A percentile compares a stretch with the other conserved stretches of the same genome.
Evolutionary conservation across 768 basidiomycete species (phyloP).

Genomic region (Amanita rubescens): DNA sequence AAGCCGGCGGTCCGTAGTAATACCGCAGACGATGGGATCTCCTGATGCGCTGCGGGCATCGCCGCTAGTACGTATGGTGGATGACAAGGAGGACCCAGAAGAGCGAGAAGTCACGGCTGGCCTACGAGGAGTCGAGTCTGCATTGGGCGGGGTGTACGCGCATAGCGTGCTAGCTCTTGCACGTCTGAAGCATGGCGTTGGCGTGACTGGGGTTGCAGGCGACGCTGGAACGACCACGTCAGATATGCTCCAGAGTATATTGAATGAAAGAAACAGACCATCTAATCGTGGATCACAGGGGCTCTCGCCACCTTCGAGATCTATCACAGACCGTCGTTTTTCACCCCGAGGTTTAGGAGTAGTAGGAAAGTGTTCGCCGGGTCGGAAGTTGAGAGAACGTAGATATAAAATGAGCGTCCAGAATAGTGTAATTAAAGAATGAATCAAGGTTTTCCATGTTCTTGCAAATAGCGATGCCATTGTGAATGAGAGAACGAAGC

Average conservation of each 20-base stretch:
- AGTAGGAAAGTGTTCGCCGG: background rate
- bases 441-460: slow-evolving; percentile 1
- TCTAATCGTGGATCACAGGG: background rate
- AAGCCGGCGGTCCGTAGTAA: background rate
- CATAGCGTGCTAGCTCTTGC: background rate
- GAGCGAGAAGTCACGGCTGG: background rate
- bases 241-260: background rate
- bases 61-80: background rate
- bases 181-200: slow-evolving; percentile 5
- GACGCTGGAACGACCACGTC: background rate
- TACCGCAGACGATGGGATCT: background rate
- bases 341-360: background rate
- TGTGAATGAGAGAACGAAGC: background rate
- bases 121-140: background rate
- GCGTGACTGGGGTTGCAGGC: background rate
- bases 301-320: slow-evolving; percentile 1
- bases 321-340: background rate
- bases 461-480: slow-evolving; percentile 3
- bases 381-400: background rate
- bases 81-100: background rate
- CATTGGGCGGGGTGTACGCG: slow-evolving; percentile 1
- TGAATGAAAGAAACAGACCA: background rate
- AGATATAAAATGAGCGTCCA: slow-evolving; percentile 6
- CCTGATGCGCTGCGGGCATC: background rate
- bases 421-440: slow-evolving; percentile 2